Percentiles rank a stretch among this genome's conserved stretches.
These are phyloP conservation scores for Alopecurus myosuroides DNA, from an alignment of 176 grass and related monocot species.

Conservation along the genomic window DNA sequence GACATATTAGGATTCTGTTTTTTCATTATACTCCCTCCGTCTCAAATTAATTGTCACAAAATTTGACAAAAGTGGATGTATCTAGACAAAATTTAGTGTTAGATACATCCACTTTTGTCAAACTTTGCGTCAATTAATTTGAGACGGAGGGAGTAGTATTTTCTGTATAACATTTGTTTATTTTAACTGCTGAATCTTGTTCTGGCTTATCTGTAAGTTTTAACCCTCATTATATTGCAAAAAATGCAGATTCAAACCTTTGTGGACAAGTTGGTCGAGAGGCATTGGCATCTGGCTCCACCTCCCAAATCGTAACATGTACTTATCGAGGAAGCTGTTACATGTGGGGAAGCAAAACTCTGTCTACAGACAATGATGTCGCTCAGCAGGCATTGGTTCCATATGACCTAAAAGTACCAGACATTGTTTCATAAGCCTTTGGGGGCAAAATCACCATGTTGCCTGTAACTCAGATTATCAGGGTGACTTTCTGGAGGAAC, in stretches of 20 bases:
- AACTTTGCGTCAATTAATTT: no score
- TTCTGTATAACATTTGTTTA: constrained; percentile 23
- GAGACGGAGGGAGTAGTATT: no score
- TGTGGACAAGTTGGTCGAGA: constrained; percentile 90
- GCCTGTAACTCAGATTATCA: constrained; percentile 2
- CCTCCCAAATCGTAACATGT: constrained; percentile 50
- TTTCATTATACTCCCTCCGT: no score
- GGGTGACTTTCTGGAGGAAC: constrained; percentile 1
- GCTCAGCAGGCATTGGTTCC: constrained; percentile 7
- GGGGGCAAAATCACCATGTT: constrained; percentile 14
- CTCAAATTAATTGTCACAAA: no score
- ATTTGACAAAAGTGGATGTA: no score
- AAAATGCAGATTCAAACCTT: constrained; percentile 82
- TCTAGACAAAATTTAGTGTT: no score
- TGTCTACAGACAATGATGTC: constrained; percentile 21
- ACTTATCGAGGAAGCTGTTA: constrained; percentile 29
- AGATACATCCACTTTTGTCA: no score
- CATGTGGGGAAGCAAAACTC: not conserved
- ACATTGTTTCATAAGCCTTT: constrained; percentile 7
- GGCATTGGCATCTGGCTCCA: constrained; percentile 63
- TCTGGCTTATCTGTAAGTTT: constrained; percentile 20
- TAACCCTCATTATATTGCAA: constrained; percentile 16
- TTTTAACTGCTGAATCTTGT: not conserved
- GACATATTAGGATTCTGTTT: not conserved
- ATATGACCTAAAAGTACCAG: constrained; percentile 27